These are phyloP conservation scores for Acacia crassicarpa DNA, from an alignment of 306 rosid genomes.

Conservation along the genomic window DNA sequence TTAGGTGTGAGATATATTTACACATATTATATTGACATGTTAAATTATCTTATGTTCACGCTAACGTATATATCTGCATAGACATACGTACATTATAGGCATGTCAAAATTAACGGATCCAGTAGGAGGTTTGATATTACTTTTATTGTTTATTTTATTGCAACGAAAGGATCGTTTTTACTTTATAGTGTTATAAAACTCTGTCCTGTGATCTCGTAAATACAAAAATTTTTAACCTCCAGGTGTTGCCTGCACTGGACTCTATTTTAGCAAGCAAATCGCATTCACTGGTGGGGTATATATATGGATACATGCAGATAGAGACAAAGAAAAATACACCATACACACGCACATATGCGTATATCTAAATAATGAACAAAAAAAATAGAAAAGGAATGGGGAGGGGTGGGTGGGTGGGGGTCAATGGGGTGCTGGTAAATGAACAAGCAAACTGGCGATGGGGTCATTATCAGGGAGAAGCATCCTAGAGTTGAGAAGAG, in stretches of 20 bases:
- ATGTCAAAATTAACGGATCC: not conserved
- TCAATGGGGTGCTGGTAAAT: not conserved
- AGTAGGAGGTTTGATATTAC: not conserved
- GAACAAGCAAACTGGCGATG: not conserved
- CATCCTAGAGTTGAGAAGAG: conserved; percentile 45
- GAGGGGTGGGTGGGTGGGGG: not conserved
- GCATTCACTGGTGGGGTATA: not conserved
- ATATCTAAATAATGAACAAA: not conserved
- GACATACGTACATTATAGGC: not conserved
- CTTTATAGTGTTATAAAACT: not conserved
- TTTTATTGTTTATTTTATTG: too few species aligned
- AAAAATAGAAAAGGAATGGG: not conserved
- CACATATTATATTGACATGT: too few species aligned
- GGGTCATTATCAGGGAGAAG: conserved; percentile 54
- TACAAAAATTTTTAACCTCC: not conserved
- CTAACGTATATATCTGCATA: not conserved
- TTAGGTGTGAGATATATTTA: too few species aligned
- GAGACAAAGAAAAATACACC: not conserved
- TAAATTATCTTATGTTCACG: not conserved
- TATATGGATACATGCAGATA: not conserved
- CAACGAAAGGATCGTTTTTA: not conserved
- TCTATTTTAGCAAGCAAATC: not conserved
- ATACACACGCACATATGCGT: not conserved
- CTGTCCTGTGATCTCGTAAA: not conserved
- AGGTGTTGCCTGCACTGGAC: not conserved